Evolutionary conservation across 2,329 filamentous ascomycete genomes (phyloP).

Genomic region (Clarireedia paspali): DNA sequence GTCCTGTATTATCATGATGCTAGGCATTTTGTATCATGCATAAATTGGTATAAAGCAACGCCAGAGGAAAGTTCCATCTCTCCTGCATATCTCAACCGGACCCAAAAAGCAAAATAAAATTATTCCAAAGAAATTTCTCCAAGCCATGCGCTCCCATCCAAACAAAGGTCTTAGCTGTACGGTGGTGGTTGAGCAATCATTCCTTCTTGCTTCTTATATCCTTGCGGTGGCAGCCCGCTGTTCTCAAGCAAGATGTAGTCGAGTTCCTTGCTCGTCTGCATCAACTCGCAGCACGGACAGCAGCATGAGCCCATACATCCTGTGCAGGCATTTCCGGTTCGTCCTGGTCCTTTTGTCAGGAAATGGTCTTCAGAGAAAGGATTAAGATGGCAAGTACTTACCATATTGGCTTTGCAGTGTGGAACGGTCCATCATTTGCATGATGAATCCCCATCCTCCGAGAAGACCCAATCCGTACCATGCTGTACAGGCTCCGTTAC

Average conservation of each 20-base stretch:
- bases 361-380: background rate
- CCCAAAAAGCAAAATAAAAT: background rate
- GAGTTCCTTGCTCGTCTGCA: constrained; percentile 11
- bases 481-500: constrained; percentile 1
- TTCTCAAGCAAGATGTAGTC: constrained; percentile 5
- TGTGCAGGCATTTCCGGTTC: constrained; percentile 1
- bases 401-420: constrained; percentile 6
- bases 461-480: background rate
- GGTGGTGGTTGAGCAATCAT: background rate
- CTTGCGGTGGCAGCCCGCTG: background rate
- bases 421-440: constrained; percentile 5
- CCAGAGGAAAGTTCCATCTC: background rate
- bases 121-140: too few relatives aligned
- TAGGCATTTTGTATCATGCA: background rate
- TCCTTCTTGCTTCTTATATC: background rate
- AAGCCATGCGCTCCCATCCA: background rate
- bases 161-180: background rate
- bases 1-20: background rate
- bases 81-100: background rate
- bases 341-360: background rate
- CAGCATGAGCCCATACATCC: background rate
- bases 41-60: background rate
- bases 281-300: constrained; percentile 10
- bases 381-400: background rate
- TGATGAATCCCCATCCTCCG: constrained; percentile 1